These are phyloP conservation scores for Pyrus pyrifolia DNA, from an alignment of 306 rosid species.

Conservation along the genomic window DNA sequence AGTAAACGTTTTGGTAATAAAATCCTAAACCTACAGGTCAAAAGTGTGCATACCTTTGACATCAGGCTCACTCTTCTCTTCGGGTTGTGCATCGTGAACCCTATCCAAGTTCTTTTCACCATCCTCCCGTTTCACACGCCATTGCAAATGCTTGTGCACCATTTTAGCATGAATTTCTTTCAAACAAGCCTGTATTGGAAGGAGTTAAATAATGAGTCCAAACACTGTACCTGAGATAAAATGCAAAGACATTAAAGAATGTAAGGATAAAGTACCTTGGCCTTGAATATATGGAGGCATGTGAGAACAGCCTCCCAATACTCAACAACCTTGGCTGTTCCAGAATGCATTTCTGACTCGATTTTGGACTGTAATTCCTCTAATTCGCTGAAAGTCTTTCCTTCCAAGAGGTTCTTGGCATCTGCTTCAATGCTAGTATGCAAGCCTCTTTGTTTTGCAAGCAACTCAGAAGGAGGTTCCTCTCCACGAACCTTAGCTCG, in stretches of 20 bases:
- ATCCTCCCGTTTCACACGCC: constrained; percentile 58
- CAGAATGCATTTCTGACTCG: constrained; percentile 89
- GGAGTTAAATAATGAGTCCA: constrained; percentile 13
- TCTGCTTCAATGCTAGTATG: constrained; percentile 85
- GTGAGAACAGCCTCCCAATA: constrained; percentile 92
- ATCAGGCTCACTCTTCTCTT: constrained; percentile 39
- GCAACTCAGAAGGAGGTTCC: constrained; percentile 91
- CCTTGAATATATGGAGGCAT: constrained; percentile 84
- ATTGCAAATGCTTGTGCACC: constrained; percentile 68
- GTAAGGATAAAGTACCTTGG: constrained; percentile 58
- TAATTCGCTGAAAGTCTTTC: constrained; percentile 65
- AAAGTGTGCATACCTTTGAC: constrained; percentile 36
- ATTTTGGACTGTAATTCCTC: constrained; percentile 64
- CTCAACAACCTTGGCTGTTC: constrained; percentile 91
- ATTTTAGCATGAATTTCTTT: constrained; percentile 85
- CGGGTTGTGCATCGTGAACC: constrained; percentile 27
- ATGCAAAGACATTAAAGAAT: constrained; percentile 3
- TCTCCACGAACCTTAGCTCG: constrained; percentile 99
- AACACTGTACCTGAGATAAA: neutral
- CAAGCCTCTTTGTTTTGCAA: constrained; percentile 96
- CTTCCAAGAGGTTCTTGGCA: constrained; percentile 64
- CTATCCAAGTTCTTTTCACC: constrained; percentile 43
- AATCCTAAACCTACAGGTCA: neutral
- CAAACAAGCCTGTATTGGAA: constrained; percentile 65
- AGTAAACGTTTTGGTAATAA: neutral